Evolutionary conservation across 306 rosid genomes (phyloP).

Genomic region (Cercis canadensis): DNA sequence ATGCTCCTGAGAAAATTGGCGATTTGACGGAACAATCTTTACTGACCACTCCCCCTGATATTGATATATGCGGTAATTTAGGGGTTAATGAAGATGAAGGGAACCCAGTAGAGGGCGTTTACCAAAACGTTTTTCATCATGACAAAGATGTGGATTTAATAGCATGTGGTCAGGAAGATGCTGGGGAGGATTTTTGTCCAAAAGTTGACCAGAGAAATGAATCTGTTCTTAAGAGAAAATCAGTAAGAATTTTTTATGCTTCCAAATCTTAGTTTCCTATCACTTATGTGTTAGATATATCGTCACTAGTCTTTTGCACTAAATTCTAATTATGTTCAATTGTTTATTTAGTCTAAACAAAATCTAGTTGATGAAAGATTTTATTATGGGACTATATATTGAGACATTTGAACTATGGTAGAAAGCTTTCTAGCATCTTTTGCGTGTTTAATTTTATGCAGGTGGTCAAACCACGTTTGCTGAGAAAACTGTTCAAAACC

Average conservation of each 20-base stretch:
- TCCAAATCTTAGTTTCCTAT: not conserved
- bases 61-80: slow-evolving; percentile 12
- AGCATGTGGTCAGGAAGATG: slow-evolving; percentile 6
- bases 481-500: slow-evolving; percentile 63
- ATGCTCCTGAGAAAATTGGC: slow-evolving; percentile 5
- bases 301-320: slow-evolving; percentile 10
- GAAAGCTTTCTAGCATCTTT: not conserved
- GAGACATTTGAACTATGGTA: not conserved
- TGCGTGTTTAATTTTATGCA: slow-evolving; percentile 31
- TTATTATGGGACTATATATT: not conserved
- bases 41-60: slow-evolving; percentile 50
- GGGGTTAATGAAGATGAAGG: slow-evolving; percentile 13
- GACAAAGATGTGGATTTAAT: not conserved
- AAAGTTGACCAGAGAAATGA: slow-evolving; percentile 17
- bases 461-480: slow-evolving; percentile 63
- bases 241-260: slow-evolving; percentile 39
- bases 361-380: not conserved
- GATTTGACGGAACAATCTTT: slow-evolving; percentile 23
- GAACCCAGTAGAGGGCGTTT: slow-evolving; percentile 26
- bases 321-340: not conserved
- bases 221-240: slow-evolving; percentile 39
- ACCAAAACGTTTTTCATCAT: not conserved
- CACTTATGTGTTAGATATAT: slow-evolving; percentile 1
- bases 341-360: not conserved
- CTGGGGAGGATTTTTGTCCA: slow-evolving; percentile 16